phyloP scores from a whole-genome alignment of 2,329 filamentous ascomycete genomes.

The Parastagonospora nodorum region DNA sequence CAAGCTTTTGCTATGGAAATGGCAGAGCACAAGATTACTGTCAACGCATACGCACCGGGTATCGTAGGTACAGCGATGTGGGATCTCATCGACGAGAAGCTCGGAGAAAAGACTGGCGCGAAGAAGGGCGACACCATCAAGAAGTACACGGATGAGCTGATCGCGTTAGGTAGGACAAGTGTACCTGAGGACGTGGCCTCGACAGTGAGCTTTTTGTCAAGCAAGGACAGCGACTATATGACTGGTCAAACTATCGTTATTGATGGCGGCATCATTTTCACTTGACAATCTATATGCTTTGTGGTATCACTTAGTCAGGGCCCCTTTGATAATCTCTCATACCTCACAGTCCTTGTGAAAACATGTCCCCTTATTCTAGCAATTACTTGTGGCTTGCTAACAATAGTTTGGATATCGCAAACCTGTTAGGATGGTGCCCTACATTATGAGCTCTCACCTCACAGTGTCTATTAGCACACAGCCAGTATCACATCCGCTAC shows the following conservation, averaged over 20 bases:
- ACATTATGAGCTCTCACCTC: no score
- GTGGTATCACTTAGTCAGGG: no score
- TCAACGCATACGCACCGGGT: constrained; percentile 70
- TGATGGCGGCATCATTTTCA: constrained; percentile 63
- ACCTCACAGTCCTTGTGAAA: no score
- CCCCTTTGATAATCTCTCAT: no score
- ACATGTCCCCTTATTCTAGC: no score
- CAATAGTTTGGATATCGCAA: no score
- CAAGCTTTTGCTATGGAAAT: constrained; percentile 71
- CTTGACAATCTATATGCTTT: constrained; percentile 16
- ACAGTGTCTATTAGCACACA: no score
- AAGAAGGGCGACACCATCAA: constrained; percentile 61
- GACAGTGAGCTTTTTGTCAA: constrained; percentile 65
- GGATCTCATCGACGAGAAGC: constrained; percentile 67
- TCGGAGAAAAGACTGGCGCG: constrained; percentile 58
- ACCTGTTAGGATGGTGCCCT: no score
- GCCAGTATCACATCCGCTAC: no score
- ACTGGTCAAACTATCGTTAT: constrained; percentile 70
- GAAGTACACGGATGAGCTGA: constrained; percentile 59
- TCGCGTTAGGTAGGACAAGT: constrained; percentile 62
- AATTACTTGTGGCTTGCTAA: no score
- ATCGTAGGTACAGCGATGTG: constrained; percentile 72
- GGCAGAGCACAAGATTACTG: constrained; percentile 67
- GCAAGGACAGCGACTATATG: constrained; percentile 65
- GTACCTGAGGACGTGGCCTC: constrained; percentile 67